Conservation (phyloP, 139 green algal genomes). For the Volvox reticuliferus region DNA sequence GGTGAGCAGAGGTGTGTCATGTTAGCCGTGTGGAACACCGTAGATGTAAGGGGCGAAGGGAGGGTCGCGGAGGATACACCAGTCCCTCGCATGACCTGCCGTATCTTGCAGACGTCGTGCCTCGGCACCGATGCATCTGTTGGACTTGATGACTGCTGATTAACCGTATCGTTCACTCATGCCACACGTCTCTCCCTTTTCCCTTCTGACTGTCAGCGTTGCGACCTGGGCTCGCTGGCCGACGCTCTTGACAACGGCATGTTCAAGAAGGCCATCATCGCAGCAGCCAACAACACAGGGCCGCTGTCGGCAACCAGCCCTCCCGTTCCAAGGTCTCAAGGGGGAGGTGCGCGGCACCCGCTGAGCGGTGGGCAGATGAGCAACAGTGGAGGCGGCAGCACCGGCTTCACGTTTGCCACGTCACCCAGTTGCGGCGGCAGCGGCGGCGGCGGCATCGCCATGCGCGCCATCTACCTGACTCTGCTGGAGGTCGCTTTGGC, state of each 20-base stretch:
- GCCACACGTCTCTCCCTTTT: neutral
- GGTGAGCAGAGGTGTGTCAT: too few species aligned
- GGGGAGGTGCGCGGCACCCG: too few species aligned
- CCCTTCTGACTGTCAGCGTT: neutral
- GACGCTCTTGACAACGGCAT: slow-evolving; percentile 25
- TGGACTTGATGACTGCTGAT: too few species aligned
- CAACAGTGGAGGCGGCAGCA: neutral
- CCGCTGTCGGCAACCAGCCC: too few species aligned
- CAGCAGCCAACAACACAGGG: neutral
- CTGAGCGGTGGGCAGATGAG: neutral
- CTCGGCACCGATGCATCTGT: too few species aligned
- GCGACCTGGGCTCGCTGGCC: slow-evolving; percentile 38
- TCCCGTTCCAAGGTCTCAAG: too few species aligned
- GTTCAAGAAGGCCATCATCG: slow-evolving; percentile 30
- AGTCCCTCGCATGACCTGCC: too few species aligned
- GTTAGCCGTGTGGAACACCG: too few species aligned
- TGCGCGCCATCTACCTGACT: slow-evolving; percentile 25
- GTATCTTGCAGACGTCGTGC: too few species aligned
- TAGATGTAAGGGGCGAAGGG: too few species aligned
- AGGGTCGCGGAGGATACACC: too few species aligned
- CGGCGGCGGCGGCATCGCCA: neutral
- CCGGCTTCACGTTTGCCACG: neutral
- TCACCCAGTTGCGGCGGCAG: neutral
- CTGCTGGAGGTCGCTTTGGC: slow-evolving; percentile 34
- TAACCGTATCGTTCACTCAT: too few species aligned